Evolutionary conservation across 805 yeast genomes (phyloP).

Genomic region (Tetrapisispora namnaoensis): DNA sequence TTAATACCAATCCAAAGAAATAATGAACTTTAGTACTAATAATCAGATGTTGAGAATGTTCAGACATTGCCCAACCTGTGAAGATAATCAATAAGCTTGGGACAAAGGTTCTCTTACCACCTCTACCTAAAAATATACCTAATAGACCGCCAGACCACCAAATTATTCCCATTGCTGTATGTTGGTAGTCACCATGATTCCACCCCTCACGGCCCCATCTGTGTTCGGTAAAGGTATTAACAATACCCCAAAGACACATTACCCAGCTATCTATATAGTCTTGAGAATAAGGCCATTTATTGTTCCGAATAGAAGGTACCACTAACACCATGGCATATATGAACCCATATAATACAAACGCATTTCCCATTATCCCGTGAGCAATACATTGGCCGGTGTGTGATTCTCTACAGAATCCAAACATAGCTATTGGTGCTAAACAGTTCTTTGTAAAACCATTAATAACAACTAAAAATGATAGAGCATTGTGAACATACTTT

Average conservation of each 20-base stretch:
- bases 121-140: conserved; percentile 68
- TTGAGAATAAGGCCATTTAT: conserved; percentile 48
- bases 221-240: conserved; percentile 93
- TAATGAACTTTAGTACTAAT: conserved; percentile 83
- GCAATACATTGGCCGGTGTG: conserved; percentile 95
- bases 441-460: conserved; percentile 74
- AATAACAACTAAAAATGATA: conserved; percentile 39
- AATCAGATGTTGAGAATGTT: conserved; percentile 66
- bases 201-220: conserved; percentile 85
- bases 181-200: conserved; percentile 91
- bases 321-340: conserved; percentile 55
- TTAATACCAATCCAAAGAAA: conserved; percentile 73
- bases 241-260: conserved; percentile 84
- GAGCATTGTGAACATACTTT: conserved; percentile 32
- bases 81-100: conserved; percentile 76
- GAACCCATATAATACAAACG: conserved; percentile 74
- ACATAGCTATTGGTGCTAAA: conserved; percentile 71
- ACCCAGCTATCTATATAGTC: conserved; percentile 76
- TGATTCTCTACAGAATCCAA: conserved; percentile 76
- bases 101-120: conserved; percentile 57
- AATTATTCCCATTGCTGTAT: conserved; percentile 90
- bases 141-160: conserved; percentile 94
- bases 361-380: conserved; percentile 93
- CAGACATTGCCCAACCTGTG: conserved; percentile 93
- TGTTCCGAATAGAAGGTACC: conserved; percentile 62